Percentiles rank a stretch among this genome's conserved stretches.
Evolutionary conservation across 345 rosid species (phyloP).

Genomic region (Gossypium turneri): DNA sequence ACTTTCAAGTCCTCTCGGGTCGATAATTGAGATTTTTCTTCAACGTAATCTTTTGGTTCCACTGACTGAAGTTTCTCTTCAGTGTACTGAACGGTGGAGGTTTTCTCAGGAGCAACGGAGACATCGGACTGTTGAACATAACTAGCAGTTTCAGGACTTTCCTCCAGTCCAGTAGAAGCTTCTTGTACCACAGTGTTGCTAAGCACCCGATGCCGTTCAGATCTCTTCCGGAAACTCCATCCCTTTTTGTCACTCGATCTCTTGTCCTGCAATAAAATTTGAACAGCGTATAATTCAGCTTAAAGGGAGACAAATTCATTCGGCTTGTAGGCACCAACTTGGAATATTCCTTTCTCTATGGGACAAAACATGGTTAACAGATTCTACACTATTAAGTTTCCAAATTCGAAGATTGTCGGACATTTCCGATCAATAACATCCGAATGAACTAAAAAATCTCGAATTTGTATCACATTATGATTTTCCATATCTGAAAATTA

Average conservation of each 20-base stretch:
- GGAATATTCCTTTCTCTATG: background rate
- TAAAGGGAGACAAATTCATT: background rate
- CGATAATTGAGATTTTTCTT: constrained; percentile 2
- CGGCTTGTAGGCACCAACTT: background rate
- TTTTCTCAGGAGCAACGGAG: constrained; percentile 34
- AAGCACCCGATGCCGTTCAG: constrained; percentile 60
- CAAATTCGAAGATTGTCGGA: background rate
- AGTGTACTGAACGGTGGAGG: constrained; percentile 26
- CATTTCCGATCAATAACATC: background rate
- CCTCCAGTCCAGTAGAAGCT: constrained; percentile 38
- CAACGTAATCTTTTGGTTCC: constrained; percentile 1
- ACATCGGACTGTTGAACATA: constrained; percentile 27
- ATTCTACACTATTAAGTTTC: background rate
- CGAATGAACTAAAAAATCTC: background rate
- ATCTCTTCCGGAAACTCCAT: constrained; percentile 74
- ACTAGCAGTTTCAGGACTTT: constrained; percentile 36
- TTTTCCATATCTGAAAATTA: background rate
- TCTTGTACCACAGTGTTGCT: constrained; percentile 52
- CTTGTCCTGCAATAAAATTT: constrained; percentile 38
- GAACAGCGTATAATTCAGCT: constrained; percentile 7
- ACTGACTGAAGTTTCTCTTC: constrained; percentile 42
- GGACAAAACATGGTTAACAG: background rate
- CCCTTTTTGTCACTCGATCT: constrained; percentile 40
- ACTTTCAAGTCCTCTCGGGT: constrained; percentile 30
- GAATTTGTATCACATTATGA: background rate